Evolutionary conservation across 768 basidiomycete genomes (phyloP), one percentile per base, ranked within the genome.

Genomic region (Macrolepiota dolichaula): DNA sequence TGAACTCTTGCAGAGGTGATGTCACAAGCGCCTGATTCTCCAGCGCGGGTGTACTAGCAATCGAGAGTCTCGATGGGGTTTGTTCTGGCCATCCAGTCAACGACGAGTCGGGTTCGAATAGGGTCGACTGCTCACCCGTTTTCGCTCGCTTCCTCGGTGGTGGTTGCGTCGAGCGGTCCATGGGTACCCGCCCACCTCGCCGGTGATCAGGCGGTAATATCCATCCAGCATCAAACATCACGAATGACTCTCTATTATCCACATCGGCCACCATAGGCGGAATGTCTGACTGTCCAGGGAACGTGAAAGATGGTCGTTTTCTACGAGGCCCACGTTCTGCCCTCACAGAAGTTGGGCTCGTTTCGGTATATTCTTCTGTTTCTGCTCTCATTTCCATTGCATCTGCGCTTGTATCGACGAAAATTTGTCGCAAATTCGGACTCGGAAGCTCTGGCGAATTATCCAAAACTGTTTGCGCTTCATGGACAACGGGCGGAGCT

Each of bases 201-300:
- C 85, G 82, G 55, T 85, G 82, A 36, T 89, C 91, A 2, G 85
- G 77, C 24, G 92, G 91, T 13, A 96, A 74, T 7, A 96, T 92
- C 94, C 93, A 96, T 0, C 94, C 94, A 24, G 79, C 77, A 61
- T 97, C 88, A 74, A 96, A 96, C 74, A 88, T 73, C 68, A 78
- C 83, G 78, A 96, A 97, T 19, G 87, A 88, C 46, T 82, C 82
- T 57, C 84, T 81, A 46, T 82, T 80, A 68, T 89, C 89, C 35
- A 96, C 85, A 44, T 86, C 78, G n/a, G 86, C 81, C 2, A 92
- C 87, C 57, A 90, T 74, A 25, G 82, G 79, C 3, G 87, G 82
- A 2, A 79, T 69, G 1, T 78, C 77, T 13, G 77, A 64, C 44
- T 66, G 69, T 6, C 61, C 65, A 19, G 63, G 60, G 38, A 65